Base-by-base conservation (phyloP, 2,329 filamentous ascomycete species). In the Trichoderma citrinoviride region DNA sequence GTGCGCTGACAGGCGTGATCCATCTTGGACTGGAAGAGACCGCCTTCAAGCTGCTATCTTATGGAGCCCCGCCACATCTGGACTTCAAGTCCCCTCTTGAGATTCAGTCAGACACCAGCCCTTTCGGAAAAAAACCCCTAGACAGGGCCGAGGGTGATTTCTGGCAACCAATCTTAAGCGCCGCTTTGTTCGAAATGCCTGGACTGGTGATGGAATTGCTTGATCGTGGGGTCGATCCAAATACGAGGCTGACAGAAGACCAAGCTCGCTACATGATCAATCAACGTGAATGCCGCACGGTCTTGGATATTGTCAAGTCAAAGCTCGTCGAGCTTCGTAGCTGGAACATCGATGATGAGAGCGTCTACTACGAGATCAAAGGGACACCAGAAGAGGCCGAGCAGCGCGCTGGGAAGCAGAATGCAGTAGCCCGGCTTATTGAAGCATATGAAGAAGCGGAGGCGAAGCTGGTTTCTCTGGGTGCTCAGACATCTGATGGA, bases 151-250 rank as follows among this genome's bases (percentile, higher is more conserved):
- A 25, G 25, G 29, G 12, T 1, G 29, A 49, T 3, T 58, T 49
- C 6, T 58, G 55, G 43, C 55, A 58, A 14, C 55, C 55, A 49
- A 58, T 58, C 10, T 19, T 58, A 15, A 49, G 8, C 15, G 55
- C 55, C 25, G 55, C 55, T 23, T 6, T 33, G 1, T 23, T n/a
- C 17, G 55, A 58, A 49, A 58, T 58, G 55, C 55, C 55, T 10
- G 43, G 55, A 7, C 3, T 58, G 15, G 40, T 58, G 55, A 40
- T 40, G n/a, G 55, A 58, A 7, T 7, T 58, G 29, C n/a, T 58
- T n/a, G 44, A 58, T 37, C 55, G 55, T n/a, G 55, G 55, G 23
- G 55, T 21, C 37, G 55, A 58, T 33, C 43, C 55, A 8, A 58
- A 58, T 7, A 37, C 55, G 5, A 37, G 4, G 2, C 6, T 58